Evolutionary conservation across 441 rosid genomes (phyloP), one percentile per base, ranked within the genome.

Genomic region (Aleurites moluccanus): DNA sequence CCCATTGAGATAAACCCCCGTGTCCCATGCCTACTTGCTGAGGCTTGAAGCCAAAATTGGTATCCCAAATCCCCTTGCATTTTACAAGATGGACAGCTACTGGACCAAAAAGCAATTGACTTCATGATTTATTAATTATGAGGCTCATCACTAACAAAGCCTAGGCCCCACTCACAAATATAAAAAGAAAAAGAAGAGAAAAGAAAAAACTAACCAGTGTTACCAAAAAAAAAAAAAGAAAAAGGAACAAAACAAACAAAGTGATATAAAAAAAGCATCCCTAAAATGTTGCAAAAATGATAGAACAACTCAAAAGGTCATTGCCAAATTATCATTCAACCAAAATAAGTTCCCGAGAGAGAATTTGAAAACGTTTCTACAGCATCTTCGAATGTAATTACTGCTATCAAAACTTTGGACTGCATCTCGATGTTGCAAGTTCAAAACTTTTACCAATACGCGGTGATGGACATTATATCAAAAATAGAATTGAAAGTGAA

Each of bases 371-470:
- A 20, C 50, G n/a, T n/a, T 42, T 35, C 38, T 27, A 9, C 25
- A 64, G 30, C 28, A 64, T 38, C 30, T 21, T 40, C 6, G 0
- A 5, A 40, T 64, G 49, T n/a, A 20, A 49, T 64, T n/a, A 9
- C 27, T 38, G 28, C 42, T 63, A n/a, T 35, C 45, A 63, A 25
- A 64, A 64, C 49, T 64, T 56, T 66, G 69, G 52, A 13, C 53
- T 66, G 55, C 35, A 35, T 42, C n/a, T 21, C 6, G 27, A 66
- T n/a, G 69, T 21, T 20, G 8, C 68, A 20, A 64, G 49, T 64
- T 10, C 65, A 61, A 16, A 62, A 33, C 45, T 18, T 10, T 64
- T 20, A 35, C 49, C 49, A 64, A 62, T 20, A 18, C 2, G 35
- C 45, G 35, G 21, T 35, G 38, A 35, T 35, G 38, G 6, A 35